Percentiles rank a stretch among this genome's conserved stretches.
These are phyloP conservation scores for Arachnopeziza araneosa DNA, from an alignment of 2,329 filamentous ascomycete genomes.

Conservation along the genomic window DNA sequence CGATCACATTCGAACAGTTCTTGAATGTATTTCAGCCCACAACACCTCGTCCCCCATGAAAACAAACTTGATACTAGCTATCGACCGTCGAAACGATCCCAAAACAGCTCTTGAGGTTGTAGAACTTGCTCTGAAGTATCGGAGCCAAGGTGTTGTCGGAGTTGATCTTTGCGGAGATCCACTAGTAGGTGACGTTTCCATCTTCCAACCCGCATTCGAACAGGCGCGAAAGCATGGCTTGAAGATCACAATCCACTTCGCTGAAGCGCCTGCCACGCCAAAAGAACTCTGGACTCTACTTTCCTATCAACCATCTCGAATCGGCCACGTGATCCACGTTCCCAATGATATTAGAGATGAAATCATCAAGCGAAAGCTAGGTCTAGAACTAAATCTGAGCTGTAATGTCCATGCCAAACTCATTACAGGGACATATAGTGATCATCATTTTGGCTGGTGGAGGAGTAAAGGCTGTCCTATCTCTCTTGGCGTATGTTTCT, in stretches of 20 bases:
- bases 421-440: constrained; percentile 56
- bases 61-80: constrained; percentile 64
- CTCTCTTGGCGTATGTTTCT: constrained; percentile 59
- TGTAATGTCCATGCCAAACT: constrained; percentile 76
- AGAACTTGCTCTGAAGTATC: constrained; percentile 53
- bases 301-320: constrained; percentile 57
- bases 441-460: constrained; percentile 78
- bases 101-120: constrained; percentile 59
- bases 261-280: constrained; percentile 55
- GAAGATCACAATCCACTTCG: constrained; percentile 71
- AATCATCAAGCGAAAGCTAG: constrained; percentile 49
- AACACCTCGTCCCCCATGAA: constrained; percentile 40
- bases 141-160: constrained; percentile 55
- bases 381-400: constrained; percentile 71
- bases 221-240: constrained; percentile 51
- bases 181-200: constrained; percentile 51
- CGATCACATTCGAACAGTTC: constrained; percentile 60
- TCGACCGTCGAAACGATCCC: constrained; percentile 60
- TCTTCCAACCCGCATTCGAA: constrained; percentile 54
- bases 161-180: constrained; percentile 79
- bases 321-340: constrained; percentile 78
- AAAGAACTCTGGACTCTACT: constrained; percentile 61
- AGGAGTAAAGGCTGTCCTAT: constrained; percentile 53
- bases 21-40: constrained; percentile 54
- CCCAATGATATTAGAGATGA: constrained; percentile 51